Percentiles rank a stretch among this genome's conserved stretches.
Conservation (phyloP, 495 filamentous ascomycete genomes). For the Diplogelasinospora grovesii region DNA sequence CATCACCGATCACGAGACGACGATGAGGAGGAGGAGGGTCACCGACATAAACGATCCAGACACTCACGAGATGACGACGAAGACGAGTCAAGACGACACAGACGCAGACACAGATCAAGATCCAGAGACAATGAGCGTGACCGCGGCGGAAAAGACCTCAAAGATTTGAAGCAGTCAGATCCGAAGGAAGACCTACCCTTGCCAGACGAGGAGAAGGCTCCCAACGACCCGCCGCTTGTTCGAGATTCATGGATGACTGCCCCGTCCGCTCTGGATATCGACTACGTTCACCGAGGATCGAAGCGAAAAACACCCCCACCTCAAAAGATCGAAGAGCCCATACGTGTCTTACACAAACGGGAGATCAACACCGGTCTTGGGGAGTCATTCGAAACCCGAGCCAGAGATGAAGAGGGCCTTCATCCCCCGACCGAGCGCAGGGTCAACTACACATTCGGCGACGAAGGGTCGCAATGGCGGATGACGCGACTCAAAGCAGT, state of each 20-base stretch:
- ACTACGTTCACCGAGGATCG: slow-evolving; percentile 68
- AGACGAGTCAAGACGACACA: slow-evolving; percentile 30
- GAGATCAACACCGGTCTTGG: slow-evolving; percentile 66
- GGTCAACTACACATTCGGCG: slow-evolving; percentile 81
- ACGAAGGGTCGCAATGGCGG: slow-evolving; percentile 83
- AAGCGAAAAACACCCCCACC: slow-evolving; percentile 43
- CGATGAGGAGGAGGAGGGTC: slow-evolving; percentile 29
- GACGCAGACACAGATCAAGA: slow-evolving; percentile 12
- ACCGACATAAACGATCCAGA: slow-evolving; percentile 43
- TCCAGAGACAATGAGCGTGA: slow-evolving; percentile 11
- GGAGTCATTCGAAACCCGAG: too few species aligned
- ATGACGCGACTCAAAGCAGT: slow-evolving; percentile 90
- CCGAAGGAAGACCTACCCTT: slow-evolving; percentile 41
- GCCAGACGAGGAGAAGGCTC: slow-evolving; percentile 36
- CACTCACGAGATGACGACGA: slow-evolving; percentile 31
- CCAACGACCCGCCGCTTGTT: slow-evolving; percentile 21
- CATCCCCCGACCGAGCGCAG: slow-evolving; percentile 52
- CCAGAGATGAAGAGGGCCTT: background rate
- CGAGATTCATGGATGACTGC: slow-evolving; percentile 94
- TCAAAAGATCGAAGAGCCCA: slow-evolving; percentile 59
- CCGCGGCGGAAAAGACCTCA: slow-evolving; percentile 19
- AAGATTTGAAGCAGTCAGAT: slow-evolving; percentile 36
- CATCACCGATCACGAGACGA: slow-evolving; percentile 27
- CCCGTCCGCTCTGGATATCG: slow-evolving; percentile 72
- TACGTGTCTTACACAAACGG: slow-evolving; percentile 70